These are phyloP conservation scores for Suillus variegatus DNA, from an alignment of 768 basidiomycete genomes.

Conservation along the genomic window DNA sequence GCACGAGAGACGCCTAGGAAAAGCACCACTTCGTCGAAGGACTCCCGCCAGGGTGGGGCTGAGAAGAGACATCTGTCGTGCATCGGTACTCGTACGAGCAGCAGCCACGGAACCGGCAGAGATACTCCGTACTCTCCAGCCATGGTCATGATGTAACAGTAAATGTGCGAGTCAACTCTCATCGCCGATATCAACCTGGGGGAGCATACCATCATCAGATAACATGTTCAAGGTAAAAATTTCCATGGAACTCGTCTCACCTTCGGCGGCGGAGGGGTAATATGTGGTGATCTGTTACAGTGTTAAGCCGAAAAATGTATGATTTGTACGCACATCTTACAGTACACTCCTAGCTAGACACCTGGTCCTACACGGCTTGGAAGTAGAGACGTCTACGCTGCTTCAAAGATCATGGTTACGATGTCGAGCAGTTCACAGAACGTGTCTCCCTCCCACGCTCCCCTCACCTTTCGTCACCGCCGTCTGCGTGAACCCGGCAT, in stretches of 20 bases:
- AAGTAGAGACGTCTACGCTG: neutral
- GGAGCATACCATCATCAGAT: neutral
- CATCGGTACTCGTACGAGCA: neutral
- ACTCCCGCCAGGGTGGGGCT: neutral
- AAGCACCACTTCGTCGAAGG: neutral
- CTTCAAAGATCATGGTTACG: neutral
- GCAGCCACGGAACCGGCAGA: neutral
- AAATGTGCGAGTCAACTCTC: neutral
- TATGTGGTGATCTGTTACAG: neutral
- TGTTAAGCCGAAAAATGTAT: neutral
- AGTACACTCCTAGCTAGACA: neutral
- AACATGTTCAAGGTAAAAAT: neutral
- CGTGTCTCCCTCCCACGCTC: neutral
- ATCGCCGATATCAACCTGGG: neutral
- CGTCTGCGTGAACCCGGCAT: neutral
- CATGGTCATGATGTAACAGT: neutral
- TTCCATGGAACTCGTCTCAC: neutral
- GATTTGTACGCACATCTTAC: neutral
- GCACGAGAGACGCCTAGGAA: neutral
- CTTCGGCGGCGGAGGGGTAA: neutral
- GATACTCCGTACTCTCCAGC: neutral
- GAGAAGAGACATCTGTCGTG: neutral
- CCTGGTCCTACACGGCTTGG: too few relatives aligned
- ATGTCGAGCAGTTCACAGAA: neutral
- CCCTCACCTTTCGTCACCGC: neutral